Percentiles rank a stretch among this genome's conserved stretches.
Conservation (phyloP, 164 flowering plant species). For the Berberis vulgaris region DNA sequence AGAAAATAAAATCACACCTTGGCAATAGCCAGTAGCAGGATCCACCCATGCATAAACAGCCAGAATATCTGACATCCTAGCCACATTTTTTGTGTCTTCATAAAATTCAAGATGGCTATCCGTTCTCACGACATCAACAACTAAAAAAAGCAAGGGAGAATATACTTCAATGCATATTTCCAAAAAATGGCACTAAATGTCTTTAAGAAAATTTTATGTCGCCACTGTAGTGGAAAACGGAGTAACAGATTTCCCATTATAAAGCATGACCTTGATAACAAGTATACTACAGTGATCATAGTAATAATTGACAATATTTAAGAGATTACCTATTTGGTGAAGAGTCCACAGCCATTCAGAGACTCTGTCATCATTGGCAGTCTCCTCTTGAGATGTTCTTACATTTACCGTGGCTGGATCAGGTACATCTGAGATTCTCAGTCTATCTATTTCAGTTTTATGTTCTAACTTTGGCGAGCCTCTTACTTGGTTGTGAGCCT, state of each 20-base stretch:
- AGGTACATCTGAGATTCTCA: slow-evolving; percentile 38
- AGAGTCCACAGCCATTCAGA: slow-evolving; percentile 97
- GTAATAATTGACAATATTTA: neutral
- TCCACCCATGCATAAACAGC: slow-evolving; percentile 97
- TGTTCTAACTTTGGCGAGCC: slow-evolving; percentile 17
- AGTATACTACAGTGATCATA: neutral
- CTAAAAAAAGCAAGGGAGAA: slow-evolving; percentile 36
- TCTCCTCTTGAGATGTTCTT: slow-evolving; percentile 23
- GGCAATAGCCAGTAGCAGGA: slow-evolving; percentile 91
- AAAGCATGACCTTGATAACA: too few species aligned
- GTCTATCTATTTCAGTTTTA: slow-evolving; percentile 13
- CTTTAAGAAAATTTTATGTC: too few species aligned
- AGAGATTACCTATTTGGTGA: slow-evolving; percentile 61
- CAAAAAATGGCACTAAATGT: too few species aligned
- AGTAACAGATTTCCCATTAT: too few species aligned
- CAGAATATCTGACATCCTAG: slow-evolving; percentile 94
- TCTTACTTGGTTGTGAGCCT: slow-evolving; percentile 18
- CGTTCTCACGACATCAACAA: slow-evolving; percentile 91
- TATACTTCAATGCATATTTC: too few species aligned
- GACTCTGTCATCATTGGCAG: slow-evolving; percentile 47
- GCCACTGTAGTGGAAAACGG: too few species aligned
- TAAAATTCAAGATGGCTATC: slow-evolving; percentile 90
- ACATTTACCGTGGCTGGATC: slow-evolving; percentile 22
- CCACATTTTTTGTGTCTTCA: slow-evolving; percentile 64
- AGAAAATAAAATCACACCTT: slow-evolving; percentile 42